Conservation (phyloP, 2,329 filamentous ascomycete genomes). For the Colletotrichum karsti region DNA sequence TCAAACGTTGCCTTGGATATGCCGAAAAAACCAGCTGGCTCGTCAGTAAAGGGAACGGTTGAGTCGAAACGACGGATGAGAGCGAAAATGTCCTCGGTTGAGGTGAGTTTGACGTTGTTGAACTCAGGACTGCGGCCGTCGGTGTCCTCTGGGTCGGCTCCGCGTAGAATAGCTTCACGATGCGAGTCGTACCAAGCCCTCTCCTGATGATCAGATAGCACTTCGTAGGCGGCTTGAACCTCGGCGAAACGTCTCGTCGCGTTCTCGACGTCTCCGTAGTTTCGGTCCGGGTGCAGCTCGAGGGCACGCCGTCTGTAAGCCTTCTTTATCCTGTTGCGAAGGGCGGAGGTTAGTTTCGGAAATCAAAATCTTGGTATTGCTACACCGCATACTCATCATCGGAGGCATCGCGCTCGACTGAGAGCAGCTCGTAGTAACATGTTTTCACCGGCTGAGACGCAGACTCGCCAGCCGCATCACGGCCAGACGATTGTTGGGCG, state of each 20-base stretch:
- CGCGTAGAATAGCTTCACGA: conserved; percentile 81
- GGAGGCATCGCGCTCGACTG: conserved; percentile 74
- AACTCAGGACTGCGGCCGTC: conserved; percentile 65
- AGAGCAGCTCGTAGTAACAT: conserved; percentile 88
- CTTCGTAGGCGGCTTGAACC: conserved; percentile 90
- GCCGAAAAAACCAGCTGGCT: conserved; percentile 84
- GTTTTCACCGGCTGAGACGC: conserved; percentile 59
- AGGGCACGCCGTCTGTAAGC: conserved; percentile 91
- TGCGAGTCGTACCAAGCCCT: conserved; percentile 98
- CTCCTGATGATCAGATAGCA: conserved; percentile 96
- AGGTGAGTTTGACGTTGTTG: conserved; percentile 78
- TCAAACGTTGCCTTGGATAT: conserved; percentile 81
- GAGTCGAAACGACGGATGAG: conserved; percentile 85
- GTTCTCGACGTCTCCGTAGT: conserved; percentile 84
- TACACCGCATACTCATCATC: conserved; percentile 89
- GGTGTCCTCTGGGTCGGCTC: conserved; percentile 58
- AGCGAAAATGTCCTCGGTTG: conserved; percentile 79
- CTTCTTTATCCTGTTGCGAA: conserved; percentile 79
- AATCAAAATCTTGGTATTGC: no score
- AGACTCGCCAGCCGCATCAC: conserved; percentile 34
- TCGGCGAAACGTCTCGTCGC: conserved; percentile 90
- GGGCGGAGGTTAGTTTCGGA: no score
- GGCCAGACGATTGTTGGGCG: conserved; percentile 61
- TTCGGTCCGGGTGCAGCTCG: conserved; percentile 94
- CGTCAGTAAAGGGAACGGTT: conserved; percentile 81